Conservation (phyloP, 768 basidiomycete genomes). For the Phanerochaete sordida region DNA sequence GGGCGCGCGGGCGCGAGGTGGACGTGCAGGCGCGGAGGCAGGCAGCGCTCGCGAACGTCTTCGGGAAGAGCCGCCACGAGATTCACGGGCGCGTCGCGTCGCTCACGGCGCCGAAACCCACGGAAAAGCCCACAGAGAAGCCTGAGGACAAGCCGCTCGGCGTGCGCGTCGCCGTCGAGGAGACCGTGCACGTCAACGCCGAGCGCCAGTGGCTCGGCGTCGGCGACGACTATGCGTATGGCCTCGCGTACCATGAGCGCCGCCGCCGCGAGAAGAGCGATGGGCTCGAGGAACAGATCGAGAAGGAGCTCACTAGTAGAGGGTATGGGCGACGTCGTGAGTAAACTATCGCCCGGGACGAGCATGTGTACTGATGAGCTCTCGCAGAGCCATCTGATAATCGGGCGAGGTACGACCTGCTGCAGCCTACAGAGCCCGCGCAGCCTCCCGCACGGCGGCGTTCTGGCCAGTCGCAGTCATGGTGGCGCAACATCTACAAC, state of each 20-base stretch:
- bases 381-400: background rate
- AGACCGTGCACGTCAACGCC: conserved; percentile 38
- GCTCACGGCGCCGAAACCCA: background rate
- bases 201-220: conserved; percentile 52
- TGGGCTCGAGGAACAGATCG: conserved; percentile 48
- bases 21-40: conserved; percentile 40
- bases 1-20: conserved; percentile 53
- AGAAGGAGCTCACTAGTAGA: conserved; percentile 46
- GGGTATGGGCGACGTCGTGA: conserved; percentile 33
- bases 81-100: conserved; percentile 9
- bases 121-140: conserved; percentile 8
- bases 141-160: conserved; percentile 15
- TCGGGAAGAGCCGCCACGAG: conserved; percentile 27
- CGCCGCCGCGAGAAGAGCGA: conserved; percentile 47
- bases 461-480: conserved; percentile 39
- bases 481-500: conserved; percentile 56
- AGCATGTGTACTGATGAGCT: no score
- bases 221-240: conserved; percentile 44
- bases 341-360: conserved; percentile 4
- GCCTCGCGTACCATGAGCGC: conserved; percentile 27
- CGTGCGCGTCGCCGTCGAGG: conserved; percentile 40
- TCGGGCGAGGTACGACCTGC: background rate
- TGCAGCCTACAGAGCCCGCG: background rate
- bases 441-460: no score
- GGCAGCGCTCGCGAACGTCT: conserved; percentile 32